phyloP scores from a whole-genome alignment of 495 filamentous ascomycete species.

The Aspergillus taichungensis region DNA sequence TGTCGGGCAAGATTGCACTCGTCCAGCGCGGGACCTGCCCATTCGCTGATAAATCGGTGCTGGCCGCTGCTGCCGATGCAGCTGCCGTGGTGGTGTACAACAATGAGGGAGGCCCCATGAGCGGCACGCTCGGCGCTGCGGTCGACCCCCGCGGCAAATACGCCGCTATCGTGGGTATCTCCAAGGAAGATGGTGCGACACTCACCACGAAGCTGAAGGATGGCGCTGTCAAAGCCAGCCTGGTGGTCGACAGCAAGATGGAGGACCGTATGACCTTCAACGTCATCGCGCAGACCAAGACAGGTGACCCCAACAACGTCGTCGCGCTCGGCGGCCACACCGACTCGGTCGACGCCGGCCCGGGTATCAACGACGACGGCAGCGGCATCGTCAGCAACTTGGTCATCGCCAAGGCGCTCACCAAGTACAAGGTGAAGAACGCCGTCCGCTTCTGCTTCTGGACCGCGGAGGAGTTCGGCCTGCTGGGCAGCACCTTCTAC shows the following conservation, averaged over 20 bases:
- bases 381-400: constrained; percentile 57
- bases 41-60: constrained; percentile 51
- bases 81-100: constrained; percentile 56
- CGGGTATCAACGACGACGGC: constrained; percentile 64
- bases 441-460: constrained; percentile 64
- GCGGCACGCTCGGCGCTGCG: constrained; percentile 46
- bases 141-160: constrained; percentile 37
- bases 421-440: constrained; percentile 52
- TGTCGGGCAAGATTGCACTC: constrained; percentile 51
- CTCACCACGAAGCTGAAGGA: constrained; percentile 31
- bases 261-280: constrained; percentile 50
- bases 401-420: constrained; percentile 51
- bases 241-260: constrained; percentile 28
- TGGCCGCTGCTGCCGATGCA: constrained; percentile 53
- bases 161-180: constrained; percentile 47
- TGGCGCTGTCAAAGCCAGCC: constrained; percentile 22
- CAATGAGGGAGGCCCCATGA: constrained; percentile 44
- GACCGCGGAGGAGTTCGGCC: constrained; percentile 57
- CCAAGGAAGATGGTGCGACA: constrained; percentile 39
- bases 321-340: constrained; percentile 57
- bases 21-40: constrained; percentile 53
- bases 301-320: constrained; percentile 55
- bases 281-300: constrained; percentile 59
- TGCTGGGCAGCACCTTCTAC: constrained; percentile 56
- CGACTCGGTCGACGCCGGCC: constrained; percentile 55